phyloP scores from a whole-genome alignment of 106 monocot species.

The Dendrobium huoshanense region DNA sequence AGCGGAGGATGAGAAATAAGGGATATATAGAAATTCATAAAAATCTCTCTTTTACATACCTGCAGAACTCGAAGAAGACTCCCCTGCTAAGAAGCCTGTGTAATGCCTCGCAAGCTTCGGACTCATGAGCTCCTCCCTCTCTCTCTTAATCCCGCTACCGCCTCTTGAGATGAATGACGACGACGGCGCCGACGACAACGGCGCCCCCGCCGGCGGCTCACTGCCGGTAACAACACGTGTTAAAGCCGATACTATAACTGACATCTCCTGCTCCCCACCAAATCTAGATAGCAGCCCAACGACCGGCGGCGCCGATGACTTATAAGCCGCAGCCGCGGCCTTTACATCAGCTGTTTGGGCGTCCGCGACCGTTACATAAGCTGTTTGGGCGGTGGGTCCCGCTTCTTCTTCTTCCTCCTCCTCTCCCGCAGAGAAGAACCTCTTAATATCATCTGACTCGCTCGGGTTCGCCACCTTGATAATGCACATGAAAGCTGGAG shows the following conservation, averaged over 20 bases:
- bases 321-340: neutral
- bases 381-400: neutral
- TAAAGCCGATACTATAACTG: slow-evolving; percentile 53
- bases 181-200: neutral
- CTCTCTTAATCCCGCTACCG: slow-evolving; percentile 20
- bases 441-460: slow-evolving; percentile 16
- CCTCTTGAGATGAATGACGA: neutral
- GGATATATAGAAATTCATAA: neutral
- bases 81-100: slow-evolving; percentile 13
- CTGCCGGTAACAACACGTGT: slow-evolving; percentile 28
- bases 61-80: neutral
- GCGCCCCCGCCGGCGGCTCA: neutral
- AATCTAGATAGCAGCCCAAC: neutral
- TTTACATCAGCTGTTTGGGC: neutral
- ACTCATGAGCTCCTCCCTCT: slow-evolving; percentile 15
- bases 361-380: neutral
- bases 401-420: slow-evolving; percentile 6
- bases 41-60: neutral
- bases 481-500: neutral
- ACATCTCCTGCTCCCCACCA: slow-evolving; percentile 27
- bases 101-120: slow-evolving; percentile 8
- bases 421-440: slow-evolving; percentile 14
- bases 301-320: neutral
- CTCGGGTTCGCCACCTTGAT: slow-evolving; percentile 35
- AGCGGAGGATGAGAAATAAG: neutral